Percentiles rank a stretch among this genome's conserved stretches.
These are phyloP conservation scores for Solanum piurae DNA, from an alignment of 257 asterid genomes.

Conservation along the genomic window DNA sequence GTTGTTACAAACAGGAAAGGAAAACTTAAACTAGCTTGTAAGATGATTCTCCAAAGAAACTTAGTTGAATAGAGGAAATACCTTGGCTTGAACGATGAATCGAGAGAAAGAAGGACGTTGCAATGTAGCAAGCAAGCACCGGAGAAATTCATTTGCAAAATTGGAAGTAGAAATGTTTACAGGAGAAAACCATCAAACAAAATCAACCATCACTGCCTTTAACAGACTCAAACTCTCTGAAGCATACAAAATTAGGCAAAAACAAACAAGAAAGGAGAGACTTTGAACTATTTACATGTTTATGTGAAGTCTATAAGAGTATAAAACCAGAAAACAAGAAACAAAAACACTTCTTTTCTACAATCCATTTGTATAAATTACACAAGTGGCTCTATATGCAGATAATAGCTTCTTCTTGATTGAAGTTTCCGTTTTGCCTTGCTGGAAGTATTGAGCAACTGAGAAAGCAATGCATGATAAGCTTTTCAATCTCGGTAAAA, in stretches of 20 bases:
- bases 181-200: background rate
- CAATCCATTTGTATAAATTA: background rate
- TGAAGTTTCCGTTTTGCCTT: background rate
- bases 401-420: background rate
- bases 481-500: conserved; percentile 8
- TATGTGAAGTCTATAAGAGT: conserved; percentile 8
- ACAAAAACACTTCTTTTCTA: background rate
- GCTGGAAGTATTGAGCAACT: background rate
- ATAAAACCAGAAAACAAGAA: background rate
- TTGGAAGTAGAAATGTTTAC: background rate
- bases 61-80: background rate
- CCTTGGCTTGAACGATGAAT: background rate
- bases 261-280: background rate
- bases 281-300: conserved; percentile 7
- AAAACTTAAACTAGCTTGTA: background rate
- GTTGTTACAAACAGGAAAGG: background rate
- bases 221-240: conserved; percentile 1
- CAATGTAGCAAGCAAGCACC: background rate
- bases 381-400: background rate
- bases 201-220: background rate
- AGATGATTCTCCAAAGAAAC: background rate
- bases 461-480: background rate
- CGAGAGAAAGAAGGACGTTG: background rate
- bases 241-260: background rate
- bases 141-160: background rate